Percentiles rank a stretch among this genome's conserved stretches.
Evolutionary conservation across 306 rosid species (phyloP).

Genomic region (Begonia fuchsioides): DNA sequence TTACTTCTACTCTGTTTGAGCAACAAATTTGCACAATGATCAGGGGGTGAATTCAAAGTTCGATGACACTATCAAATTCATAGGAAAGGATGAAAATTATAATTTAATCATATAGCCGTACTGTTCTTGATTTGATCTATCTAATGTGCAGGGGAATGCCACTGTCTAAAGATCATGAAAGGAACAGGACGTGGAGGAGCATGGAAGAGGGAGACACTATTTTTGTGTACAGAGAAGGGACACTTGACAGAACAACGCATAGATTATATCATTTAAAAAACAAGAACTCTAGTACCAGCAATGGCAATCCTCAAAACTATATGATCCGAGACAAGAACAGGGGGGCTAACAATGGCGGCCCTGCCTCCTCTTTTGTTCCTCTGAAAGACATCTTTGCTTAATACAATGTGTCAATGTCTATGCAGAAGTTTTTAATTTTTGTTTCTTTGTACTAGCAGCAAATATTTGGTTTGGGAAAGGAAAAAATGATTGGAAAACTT

Average conservation of each 20-base stretch:
- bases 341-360: constrained; percentile 3
- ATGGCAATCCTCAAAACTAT: background rate
- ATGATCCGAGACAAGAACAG: constrained; percentile 5
- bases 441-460: too few relatives aligned
- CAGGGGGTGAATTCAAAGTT: too few relatives aligned
- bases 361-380: constrained; percentile 20
- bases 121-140: too few relatives aligned
- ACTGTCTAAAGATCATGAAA: constrained; percentile 18
- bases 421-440: background rate
- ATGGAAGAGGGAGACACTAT: constrained; percentile 27
- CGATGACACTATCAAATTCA: too few relatives aligned
- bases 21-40: too few relatives aligned
- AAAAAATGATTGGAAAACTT: background rate
- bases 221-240: constrained; percentile 42
- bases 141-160: constrained; percentile 30
- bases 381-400: constrained; percentile 24
- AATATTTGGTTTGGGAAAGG: too few relatives aligned
- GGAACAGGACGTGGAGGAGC: constrained; percentile 30
- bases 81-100: too few relatives aligned
- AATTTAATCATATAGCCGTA: too few relatives aligned
- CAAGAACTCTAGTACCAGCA: background rate
- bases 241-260: constrained; percentile 24
- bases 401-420: background rate
- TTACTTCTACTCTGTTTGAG: too few relatives aligned
- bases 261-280: constrained; percentile 16